Conservation (phyloP, 2,329 filamentous ascomycete genomes). For the Ophiobolus disseminans region DNA sequence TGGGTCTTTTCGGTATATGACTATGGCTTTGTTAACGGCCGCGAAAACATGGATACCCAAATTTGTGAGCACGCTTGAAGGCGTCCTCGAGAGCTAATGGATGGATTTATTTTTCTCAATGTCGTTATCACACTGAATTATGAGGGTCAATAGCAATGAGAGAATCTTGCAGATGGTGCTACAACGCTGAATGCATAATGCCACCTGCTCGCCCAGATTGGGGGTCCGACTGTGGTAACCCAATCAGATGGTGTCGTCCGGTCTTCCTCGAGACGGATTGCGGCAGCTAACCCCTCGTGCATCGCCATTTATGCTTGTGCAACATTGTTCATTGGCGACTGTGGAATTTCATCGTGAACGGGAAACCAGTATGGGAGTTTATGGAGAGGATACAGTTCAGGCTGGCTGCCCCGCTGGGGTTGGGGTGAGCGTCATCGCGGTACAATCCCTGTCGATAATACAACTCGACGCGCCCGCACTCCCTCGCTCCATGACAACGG, state of each 20-base stretch:
- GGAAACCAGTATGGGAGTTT: not conserved
- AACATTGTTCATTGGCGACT: slow-evolving; percentile 4
- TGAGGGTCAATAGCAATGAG: no score
- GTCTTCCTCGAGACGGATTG: slow-evolving; percentile 15
- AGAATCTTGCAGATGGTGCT: not conserved
- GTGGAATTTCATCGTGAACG: not conserved
- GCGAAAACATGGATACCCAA: slow-evolving; percentile 36
- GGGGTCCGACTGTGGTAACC: slow-evolving; percentile 6
- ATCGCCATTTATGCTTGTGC: slow-evolving; percentile 6
- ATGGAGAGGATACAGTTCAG: not conserved
- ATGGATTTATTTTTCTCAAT: no score
- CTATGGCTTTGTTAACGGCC: slow-evolving; percentile 29
- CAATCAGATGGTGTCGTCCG: slow-evolving; percentile 13
- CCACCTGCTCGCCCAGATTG: slow-evolving; percentile 7
- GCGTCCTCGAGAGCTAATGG: not conserved
- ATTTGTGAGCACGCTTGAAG: slow-evolving; percentile 17
- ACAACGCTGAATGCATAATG: not conserved
- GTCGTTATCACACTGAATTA: no score
- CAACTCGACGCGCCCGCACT: slow-evolving; percentile 24
- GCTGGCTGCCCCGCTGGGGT: not conserved
- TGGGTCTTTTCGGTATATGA: slow-evolving; percentile 18
- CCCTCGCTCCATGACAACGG: slow-evolving; percentile 26
- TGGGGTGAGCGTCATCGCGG: slow-evolving; percentile 1
- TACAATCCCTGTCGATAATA: slow-evolving; percentile 18
- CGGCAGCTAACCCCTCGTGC: slow-evolving; percentile 12